Conservation (phyloP, 306 rosid species). For the Lathyrus aphaca region DNA sequence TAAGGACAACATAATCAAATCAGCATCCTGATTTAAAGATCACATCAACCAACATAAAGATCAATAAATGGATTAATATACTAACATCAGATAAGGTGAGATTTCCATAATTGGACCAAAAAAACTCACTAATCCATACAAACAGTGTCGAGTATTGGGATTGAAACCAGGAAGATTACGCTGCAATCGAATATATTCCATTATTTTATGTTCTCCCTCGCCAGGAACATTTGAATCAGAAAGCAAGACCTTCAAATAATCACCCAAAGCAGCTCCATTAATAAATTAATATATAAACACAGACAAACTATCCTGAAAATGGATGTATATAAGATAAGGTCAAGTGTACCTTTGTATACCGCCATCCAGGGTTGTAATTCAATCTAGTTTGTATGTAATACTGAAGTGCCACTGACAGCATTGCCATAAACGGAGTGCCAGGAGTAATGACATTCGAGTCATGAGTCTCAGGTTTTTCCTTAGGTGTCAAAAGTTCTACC, state of each 20-base stretch:
- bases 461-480: slow-evolving; percentile 73
- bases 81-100: slow-evolving; percentile 15
- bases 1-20: slow-evolving; percentile 89
- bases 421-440: slow-evolving; percentile 92
- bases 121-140: slow-evolving; percentile 89
- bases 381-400: slow-evolving; percentile 82
- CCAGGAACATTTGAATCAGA: slow-evolving; percentile 97
- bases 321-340: slow-evolving; percentile 32
- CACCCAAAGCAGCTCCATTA: slow-evolving; percentile 64
- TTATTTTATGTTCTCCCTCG: slow-evolving; percentile 97
- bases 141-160: slow-evolving; percentile 87
- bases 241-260: slow-evolving; percentile 91
- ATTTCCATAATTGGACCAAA: slow-evolving; percentile 24
- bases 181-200: slow-evolving; percentile 80
- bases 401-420: slow-evolving; percentile 87
- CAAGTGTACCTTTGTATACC: slow-evolving; percentile 69
- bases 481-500: slow-evolving; percentile 54
- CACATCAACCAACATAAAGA: slow-evolving; percentile 21
- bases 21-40: slow-evolving; percentile 78
- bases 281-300: slow-evolving; percentile 48
- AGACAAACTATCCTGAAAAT: slow-evolving; percentile 60
- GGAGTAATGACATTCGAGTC: slow-evolving; percentile 96
- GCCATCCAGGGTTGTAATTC: slow-evolving; percentile 84
- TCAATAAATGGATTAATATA: neutral
- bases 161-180: slow-evolving; percentile 80